Conservation (phyloP, 306 rosid genomes). For the Begonia loranthoides region DNA sequence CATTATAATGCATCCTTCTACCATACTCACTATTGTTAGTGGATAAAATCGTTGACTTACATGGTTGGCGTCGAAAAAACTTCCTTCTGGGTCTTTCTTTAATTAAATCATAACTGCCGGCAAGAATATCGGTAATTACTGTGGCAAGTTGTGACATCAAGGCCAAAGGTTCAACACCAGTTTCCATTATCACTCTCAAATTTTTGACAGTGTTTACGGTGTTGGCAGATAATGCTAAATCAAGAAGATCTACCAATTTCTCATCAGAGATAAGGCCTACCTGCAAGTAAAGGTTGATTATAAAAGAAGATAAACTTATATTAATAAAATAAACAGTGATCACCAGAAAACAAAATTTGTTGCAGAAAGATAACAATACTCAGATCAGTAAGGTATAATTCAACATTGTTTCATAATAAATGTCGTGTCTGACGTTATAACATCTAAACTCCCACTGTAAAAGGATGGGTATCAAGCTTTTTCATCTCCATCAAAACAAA, state of each 20-base stretch:
- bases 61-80: slow-evolving; percentile 73
- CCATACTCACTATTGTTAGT: not conserved
- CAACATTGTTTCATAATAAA: too few relatives aligned
- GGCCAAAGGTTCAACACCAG: slow-evolving; percentile 88
- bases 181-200: slow-evolving; percentile 84
- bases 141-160: slow-evolving; percentile 98
- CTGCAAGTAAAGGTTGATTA: slow-evolving; percentile 12
- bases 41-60: slow-evolving; percentile 30
- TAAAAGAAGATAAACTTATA: too few relatives aligned
- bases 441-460: too few relatives aligned
- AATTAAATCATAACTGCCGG: slow-evolving; percentile 70
- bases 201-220: slow-evolving; percentile 91
- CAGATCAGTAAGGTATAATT: too few relatives aligned
- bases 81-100: slow-evolving; percentile 70
- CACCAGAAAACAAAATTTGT: too few relatives aligned
- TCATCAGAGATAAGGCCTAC: slow-evolving; percentile 98
- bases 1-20: too few relatives aligned
- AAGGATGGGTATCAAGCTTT: too few relatives aligned
- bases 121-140: slow-evolving; percentile 91
- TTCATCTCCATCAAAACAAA: too few relatives aligned
- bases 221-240: slow-evolving; percentile 93
- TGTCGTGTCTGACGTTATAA: too few relatives aligned
- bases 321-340: too few relatives aligned
- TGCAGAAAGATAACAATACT: too few relatives aligned
- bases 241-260: slow-evolving; percentile 91